These are phyloP conservation scores for Hypoxylon rickii DNA, from an alignment of 495 filamentous ascomycete genomes.

Conservation along the genomic window DNA sequence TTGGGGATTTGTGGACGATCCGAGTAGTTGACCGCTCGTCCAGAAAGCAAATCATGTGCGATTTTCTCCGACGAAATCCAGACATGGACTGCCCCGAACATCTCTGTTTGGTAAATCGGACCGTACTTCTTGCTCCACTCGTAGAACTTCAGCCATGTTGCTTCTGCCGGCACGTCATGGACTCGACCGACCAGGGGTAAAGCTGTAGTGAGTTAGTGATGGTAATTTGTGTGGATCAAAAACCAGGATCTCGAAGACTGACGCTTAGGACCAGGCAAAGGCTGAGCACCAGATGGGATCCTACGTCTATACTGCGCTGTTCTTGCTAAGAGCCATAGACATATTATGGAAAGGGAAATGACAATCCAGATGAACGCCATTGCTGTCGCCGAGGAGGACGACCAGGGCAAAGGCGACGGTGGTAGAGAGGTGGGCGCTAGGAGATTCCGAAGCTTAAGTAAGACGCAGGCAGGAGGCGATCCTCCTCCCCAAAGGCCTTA, in stretches of 20 bases:
- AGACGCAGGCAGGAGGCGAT: not conserved
- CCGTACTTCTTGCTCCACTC: conserved; percentile 68
- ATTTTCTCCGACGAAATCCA: conserved; percentile 63
- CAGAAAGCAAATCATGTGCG: conserved; percentile 64
- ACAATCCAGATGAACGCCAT: conserved; percentile 28
- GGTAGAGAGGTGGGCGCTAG: conserved; percentile 2
- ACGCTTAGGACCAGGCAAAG: conserved; percentile 42
- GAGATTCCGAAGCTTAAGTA: conserved; percentile 7
- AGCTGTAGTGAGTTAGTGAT: conserved; percentile 32
- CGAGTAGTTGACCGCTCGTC: conserved; percentile 62
- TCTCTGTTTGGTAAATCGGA: conserved; percentile 62
- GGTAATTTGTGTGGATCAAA: not conserved
- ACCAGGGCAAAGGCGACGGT: not conserved
- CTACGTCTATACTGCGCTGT: conserved; percentile 9
- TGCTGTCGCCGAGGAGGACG: conserved; percentile 1
- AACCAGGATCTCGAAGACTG: conserved; percentile 13
- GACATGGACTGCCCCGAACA: conserved; percentile 61
- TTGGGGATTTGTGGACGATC: conserved; percentile 61
- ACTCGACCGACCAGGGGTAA: conserved; percentile 61
- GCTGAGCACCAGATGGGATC: conserved; percentile 31
- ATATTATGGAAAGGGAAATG: conserved; percentile 17
- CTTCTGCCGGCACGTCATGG: conserved; percentile 58
- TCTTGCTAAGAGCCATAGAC: conserved; percentile 20
- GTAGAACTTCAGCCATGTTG: conserved; percentile 61
- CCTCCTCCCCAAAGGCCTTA: conserved; percentile 9